Percentiles rank a stretch among this genome's conserved stretches.
These are phyloP conservation scores for Volvariella volvacea DNA, from an alignment of 1,284 basidiomycete genomes.

Conservation along the genomic window DNA sequence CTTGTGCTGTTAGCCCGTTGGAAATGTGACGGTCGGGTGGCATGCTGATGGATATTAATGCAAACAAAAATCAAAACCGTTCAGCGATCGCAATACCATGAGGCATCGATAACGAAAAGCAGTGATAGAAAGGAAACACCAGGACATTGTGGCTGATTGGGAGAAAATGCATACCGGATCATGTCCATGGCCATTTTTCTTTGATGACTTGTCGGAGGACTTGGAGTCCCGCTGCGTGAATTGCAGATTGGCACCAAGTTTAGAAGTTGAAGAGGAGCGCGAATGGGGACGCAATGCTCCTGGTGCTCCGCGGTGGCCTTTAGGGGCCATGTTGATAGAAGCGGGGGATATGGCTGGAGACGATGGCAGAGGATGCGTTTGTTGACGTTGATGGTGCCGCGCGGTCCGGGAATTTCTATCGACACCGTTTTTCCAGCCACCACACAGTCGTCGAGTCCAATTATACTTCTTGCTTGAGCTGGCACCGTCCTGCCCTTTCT, in stretches of 20 bases:
- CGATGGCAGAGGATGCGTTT: not conserved
- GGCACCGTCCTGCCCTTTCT: slow-evolving; percentile 5
- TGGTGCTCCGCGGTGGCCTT: slow-evolving; percentile 33
- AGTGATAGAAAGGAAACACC: no score
- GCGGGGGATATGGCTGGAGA: slow-evolving; percentile 7
- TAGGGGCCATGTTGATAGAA: slow-evolving; percentile 38
- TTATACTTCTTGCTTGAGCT: not conserved
- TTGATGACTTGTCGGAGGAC: slow-evolving; percentile 37
- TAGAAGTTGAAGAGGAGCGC: slow-evolving; percentile 53
- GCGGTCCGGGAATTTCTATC: no score
- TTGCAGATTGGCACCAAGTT: slow-evolving; percentile 51
- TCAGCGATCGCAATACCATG: no score
- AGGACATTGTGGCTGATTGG: not conserved
- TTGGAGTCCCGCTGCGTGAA: slow-evolving; percentile 61
- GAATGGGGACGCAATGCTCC: slow-evolving; percentile 52
- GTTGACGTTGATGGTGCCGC: no score
- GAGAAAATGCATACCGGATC: slow-evolving; percentile 30
- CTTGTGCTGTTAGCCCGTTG: slow-evolving; percentile 42
- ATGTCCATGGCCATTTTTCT: slow-evolving; percentile 37
- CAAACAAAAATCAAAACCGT: no score
- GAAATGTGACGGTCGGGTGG: slow-evolving; percentile 13
- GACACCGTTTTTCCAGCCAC: not conserved
- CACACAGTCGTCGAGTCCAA: not conserved
- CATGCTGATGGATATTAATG: no score
- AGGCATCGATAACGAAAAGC: no score